Evolutionary conservation across 306 rosid genomes (phyloP), one percentile per base, ranked within the genome.

Genomic region (Begonia fuchsioides): DNA sequence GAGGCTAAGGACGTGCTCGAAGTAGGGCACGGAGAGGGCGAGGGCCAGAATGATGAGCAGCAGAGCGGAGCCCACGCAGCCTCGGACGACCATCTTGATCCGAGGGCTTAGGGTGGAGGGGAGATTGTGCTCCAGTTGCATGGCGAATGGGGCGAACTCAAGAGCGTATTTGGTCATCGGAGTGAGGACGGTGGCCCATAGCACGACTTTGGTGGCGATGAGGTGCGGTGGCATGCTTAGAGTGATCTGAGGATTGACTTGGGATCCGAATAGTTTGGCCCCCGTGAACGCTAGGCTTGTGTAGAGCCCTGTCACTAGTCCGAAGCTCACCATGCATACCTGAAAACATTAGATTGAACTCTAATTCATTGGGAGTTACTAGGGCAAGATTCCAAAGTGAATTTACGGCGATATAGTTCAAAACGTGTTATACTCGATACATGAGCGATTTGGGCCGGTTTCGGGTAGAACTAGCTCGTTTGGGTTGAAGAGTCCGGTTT

Each of bases 101-200:
- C 62, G 66, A 16, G 68, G 39, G 10, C 75, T 62, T 53, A 78
- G 38, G 4, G 84, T 66, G 50, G 12, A 19, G 13, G 87, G 87
- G 63, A 78, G 81, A 18, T 17, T 50, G 10, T 60, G 67, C 52
- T 81, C 87, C 2, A 85, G 41, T n/a, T 85, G 95, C 60, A 73
- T 59, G 6, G 93, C 80, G 1, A 85, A 39, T 2, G 95, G 95
- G 17, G 82, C 72, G 43, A 85, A 76, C 58, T 75, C 95, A 12
- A 85, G 76, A 0, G 95, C 87, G 51, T 85, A 85, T 66, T 85
- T 85, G 52, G 87, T 81, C 71, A 85, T 75, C 9, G 95, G 93
- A 6, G 87, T 71, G 1, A 85, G 54, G 43, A 81, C 95, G 0
- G 87, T 81, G 20, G 95, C 87, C 84, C 93, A 78, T 11, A 76